Evolutionary conservation across 331 rosid genomes (phyloP).

Genomic region (Quercus phellos): DNA sequence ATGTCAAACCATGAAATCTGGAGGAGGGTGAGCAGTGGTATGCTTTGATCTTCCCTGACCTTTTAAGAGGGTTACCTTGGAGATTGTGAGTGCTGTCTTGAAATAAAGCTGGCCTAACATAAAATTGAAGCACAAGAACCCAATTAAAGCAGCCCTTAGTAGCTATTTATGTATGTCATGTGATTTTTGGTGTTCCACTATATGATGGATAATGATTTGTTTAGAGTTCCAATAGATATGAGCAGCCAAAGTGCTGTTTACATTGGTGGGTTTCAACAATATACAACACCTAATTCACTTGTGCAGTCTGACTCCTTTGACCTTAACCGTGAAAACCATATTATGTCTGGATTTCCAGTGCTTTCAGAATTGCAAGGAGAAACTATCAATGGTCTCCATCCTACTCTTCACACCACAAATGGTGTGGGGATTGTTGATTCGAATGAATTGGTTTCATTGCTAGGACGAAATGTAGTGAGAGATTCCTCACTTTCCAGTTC

Average conservation of each 20-base stretch:
- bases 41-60: not conserved
- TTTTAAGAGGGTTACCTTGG: not conserved
- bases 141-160: not conserved
- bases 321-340: conserved; percentile 36
- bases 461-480: conserved; percentile 22
- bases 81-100: not conserved
- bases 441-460: conserved; percentile 24
- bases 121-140: conserved; percentile 5
- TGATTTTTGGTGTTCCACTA: not conserved
- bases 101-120: conserved; percentile 17
- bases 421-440: conserved; percentile 18
- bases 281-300: conserved; percentile 33
- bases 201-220: conserved; percentile 42
- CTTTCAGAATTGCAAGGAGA: conserved; percentile 34
- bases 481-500: conserved; percentile 32
- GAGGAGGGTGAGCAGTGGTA: not conserved
- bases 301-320: conserved; percentile 40
- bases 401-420: conserved; percentile 19
- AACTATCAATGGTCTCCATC: conserved; percentile 8
- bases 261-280: conserved; percentile 36
- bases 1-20: not conserved
- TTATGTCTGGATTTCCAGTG: conserved; percentile 40
- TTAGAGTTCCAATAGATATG: conserved; percentile 30
- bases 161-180: not conserved
- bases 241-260: conserved; percentile 19